Conservation (phyloP, 495 filamentous ascomycete genomes). For the Aspergillus campestris region DNA sequence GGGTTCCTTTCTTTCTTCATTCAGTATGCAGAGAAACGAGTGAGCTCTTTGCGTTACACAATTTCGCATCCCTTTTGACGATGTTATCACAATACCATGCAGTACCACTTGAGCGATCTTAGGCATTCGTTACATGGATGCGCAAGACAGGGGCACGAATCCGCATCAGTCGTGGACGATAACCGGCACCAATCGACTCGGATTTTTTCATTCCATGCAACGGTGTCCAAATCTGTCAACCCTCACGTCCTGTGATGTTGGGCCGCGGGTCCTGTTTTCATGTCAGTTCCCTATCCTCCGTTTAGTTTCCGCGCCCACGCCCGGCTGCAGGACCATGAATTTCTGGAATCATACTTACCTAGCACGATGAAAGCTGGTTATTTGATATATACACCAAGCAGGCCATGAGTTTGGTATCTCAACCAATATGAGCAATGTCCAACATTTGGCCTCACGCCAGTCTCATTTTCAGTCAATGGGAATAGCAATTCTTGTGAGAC, state of each 20-base stretch:
- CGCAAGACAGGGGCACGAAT: no score
- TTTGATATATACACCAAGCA: no score
- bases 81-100: slow-evolving; percentile 3
- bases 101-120: slow-evolving; percentile 14
- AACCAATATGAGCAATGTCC: no score
- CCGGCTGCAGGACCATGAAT: no score
- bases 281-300: slow-evolving; percentile 2
- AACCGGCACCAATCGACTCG: no score
- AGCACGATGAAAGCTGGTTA: no score
- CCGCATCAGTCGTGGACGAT: no score
- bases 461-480: no score
- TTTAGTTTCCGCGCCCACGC: background rate
- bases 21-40: background rate
- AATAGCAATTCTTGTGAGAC: no score
- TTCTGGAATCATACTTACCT: no score
- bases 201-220: slow-evolving; percentile 20
- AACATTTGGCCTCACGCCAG: no score
- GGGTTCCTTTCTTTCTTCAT: slow-evolving; percentile 1
- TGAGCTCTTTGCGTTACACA: slow-evolving; percentile 10
- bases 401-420: no score
- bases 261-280: slow-evolving; percentile 5
- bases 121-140: slow-evolving; percentile 5
- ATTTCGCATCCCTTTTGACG: slow-evolving; percentile 1
- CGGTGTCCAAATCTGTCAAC: slow-evolving; percentile 30
- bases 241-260: slow-evolving; percentile 15